phyloP scores from a whole-genome alignment of 352 stramenopile species.

The Pythium coloratum region DNA sequence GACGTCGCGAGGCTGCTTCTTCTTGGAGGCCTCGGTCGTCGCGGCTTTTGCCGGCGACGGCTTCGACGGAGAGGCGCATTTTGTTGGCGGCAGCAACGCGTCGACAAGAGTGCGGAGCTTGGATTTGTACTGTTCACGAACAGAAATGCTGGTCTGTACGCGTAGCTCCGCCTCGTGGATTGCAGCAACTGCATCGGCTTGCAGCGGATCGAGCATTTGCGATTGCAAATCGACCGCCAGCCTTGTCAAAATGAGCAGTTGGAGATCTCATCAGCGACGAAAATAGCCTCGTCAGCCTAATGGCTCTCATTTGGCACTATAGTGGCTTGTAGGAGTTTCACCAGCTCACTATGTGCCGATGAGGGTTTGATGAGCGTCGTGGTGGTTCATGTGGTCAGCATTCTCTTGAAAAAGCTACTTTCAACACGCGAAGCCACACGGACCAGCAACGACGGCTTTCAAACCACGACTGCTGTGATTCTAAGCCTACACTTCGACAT shows the following conservation, averaged over 20 bases:
- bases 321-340: too few species aligned
- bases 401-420: too few species aligned
- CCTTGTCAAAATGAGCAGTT: neutral
- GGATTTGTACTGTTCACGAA: slow-evolving; percentile 52
- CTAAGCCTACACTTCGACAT: too few species aligned
- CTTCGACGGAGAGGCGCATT: neutral
- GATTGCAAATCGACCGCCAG: neutral
- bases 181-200: neutral
- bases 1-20: slow-evolving; percentile 22
- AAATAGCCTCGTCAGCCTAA: neutral
- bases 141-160: slow-evolving; percentile 43
- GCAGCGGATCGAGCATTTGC: neutral
- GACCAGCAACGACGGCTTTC: too few species aligned
- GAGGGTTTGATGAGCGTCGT: too few species aligned
- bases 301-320: too few species aligned
- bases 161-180: slow-evolving; percentile 41
- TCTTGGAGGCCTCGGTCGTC: slow-evolving; percentile 21
- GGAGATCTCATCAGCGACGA: neutral
- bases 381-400: too few species aligned
- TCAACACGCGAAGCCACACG: too few species aligned
- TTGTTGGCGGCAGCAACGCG: slow-evolving; percentile 11
- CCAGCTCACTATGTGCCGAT: too few species aligned
- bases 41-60: slow-evolving; percentile 1
- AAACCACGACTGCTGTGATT: too few species aligned
- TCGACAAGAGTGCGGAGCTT: slow-evolving; percentile 32